Conservation (phyloP, 768 basidiomycete species). For the Tulasnella sp. region DNA sequence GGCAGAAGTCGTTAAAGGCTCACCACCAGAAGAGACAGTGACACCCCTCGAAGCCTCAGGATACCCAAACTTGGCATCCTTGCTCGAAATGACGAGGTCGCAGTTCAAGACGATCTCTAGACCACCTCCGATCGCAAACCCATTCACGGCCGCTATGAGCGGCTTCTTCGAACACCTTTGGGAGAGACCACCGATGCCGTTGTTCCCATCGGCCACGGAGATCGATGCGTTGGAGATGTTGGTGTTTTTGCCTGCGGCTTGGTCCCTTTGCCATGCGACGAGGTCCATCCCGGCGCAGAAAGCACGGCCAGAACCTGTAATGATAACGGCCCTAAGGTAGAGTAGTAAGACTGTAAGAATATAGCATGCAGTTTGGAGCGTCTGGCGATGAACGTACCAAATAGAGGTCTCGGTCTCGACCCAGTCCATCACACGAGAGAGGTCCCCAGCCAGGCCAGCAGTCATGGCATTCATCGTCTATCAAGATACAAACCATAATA, state of each 20-base stretch:
- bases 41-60: conserved; percentile 75
- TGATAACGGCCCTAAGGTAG: conserved; percentile 50
- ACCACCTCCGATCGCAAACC: conserved; percentile 59
- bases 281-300: conserved; percentile 80
- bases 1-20: conserved; percentile 19
- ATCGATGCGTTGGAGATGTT: conserved; percentile 30
- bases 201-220: conserved; percentile 28
- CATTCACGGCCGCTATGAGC: conserved; percentile 70
- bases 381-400: conserved; percentile 40
- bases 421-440: conserved; percentile 49
- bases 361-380: neutral
- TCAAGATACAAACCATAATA: neutral
- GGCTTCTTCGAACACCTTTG: conserved; percentile 57
- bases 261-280: conserved; percentile 54
- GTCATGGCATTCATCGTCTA: conserved; percentile 62
- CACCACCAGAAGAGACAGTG: conserved; percentile 59
- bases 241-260: conserved; percentile 33
- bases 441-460: conserved; percentile 41
- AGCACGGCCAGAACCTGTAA: conserved; percentile 59
- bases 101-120: conserved; percentile 63
- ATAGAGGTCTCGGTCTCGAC: conserved; percentile 59
- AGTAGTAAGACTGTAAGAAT: conserved; percentile 4
- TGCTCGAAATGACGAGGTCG: conserved; percentile 59
- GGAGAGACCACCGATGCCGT: conserved; percentile 68
- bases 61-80: conserved; percentile 57